These are phyloP conservation scores for Thymus quinquecostatus DNA, from an alignment of 257 asterid species.

Conservation along the genomic window DNA sequence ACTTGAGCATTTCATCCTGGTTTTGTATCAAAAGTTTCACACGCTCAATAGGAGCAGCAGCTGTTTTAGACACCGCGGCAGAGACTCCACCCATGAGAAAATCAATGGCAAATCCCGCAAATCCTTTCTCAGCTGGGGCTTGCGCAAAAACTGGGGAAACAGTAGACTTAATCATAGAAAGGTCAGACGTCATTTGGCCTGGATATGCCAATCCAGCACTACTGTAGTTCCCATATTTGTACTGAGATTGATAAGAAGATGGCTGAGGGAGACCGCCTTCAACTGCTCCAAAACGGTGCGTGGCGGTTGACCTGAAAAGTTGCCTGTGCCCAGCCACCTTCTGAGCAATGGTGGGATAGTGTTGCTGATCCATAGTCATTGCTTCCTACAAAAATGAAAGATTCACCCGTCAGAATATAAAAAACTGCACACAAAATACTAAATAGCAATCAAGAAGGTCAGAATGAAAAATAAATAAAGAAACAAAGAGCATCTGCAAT, in stretches of 20 bases:
- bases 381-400: constrained; percentile 8
- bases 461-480: neutral
- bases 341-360: constrained; percentile 33
- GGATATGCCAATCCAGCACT: constrained; percentile 30
- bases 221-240: constrained; percentile 34
- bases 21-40: constrained; percentile 47
- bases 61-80: constrained; percentile 50
- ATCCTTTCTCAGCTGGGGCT: constrained; percentile 41
- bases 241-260: constrained; percentile 30
- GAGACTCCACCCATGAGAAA: constrained; percentile 60
- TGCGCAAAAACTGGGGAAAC: constrained; percentile 43
- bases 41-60: constrained; percentile 53
- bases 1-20: constrained; percentile 47
- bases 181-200: constrained; percentile 25
- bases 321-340: constrained; percentile 29
- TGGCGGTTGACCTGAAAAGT: constrained; percentile 30
- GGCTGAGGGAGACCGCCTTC: constrained; percentile 20
- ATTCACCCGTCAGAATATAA: neutral
- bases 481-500: neutral
- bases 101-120: constrained; percentile 45
- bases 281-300: constrained; percentile 21
- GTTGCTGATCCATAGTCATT: constrained; percentile 35
- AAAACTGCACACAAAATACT: too few relatives aligned
- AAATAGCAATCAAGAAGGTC: neutral
- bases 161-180: constrained; percentile 31